Base-by-base conservation (phyloP, 352 stramenopile species). In the Peronospora belbahrii region DNA sequence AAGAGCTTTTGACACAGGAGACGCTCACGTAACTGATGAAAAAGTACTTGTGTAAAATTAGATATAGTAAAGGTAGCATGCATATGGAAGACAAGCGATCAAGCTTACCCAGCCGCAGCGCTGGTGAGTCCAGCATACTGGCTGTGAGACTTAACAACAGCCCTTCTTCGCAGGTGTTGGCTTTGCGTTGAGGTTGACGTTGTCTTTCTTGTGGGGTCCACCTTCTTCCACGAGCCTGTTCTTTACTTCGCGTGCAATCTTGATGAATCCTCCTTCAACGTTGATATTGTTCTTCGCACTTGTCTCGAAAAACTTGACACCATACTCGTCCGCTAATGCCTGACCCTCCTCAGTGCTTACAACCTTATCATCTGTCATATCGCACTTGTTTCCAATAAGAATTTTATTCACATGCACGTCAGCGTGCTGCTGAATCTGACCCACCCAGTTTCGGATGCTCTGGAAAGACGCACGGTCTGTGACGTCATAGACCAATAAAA, bases 361-460 rank as follows among this genome's bases (percentile, higher is more conserved):
- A 36, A 95, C 84, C 73, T 98, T 98, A 64, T 98, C 92, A 59
- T 97, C 88, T 39, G 92, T 89, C 78, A 98, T 97, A 94, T 99
- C 95, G 62, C 91, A 98, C 84, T 99, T 99, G 75, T 99, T 99
- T 30, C 96, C 97, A 50, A 99, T 97, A 44, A 99, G 68, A 60
- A 99, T 98, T 76, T 98, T 99, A 84, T 98, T 99, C 11, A 99
- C 96, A 69, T 98, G 94, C 33, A 98, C 95, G 64, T 99, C 96
- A 4, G 96, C 97, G 62, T 99, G 96, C 68, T 99, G 83, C 55
- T 95, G 85, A 66, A 98, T 98, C 70, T 98, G 87, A 4, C 85
- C 89, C 38, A 99, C 97, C 95, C 95, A 99, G 70, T 97, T 98
- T 53, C 89, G 85, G 48, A 98, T 98, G 58, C 82, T 97, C 63